Conservation (phyloP, 345 rosid species). For the Durio zibethinus region DNA sequence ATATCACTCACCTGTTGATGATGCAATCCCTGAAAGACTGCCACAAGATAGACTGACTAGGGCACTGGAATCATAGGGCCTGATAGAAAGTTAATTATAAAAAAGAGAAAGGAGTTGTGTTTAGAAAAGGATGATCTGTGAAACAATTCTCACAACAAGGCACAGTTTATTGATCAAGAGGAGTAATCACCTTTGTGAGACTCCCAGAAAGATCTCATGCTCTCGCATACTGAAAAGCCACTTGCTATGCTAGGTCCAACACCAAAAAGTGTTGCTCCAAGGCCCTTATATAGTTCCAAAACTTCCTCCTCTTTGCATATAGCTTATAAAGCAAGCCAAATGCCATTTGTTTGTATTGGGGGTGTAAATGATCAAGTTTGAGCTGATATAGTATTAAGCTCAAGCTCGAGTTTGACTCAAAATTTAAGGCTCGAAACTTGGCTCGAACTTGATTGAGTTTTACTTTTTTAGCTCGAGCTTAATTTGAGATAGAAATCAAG, state of each 20-base stretch:
- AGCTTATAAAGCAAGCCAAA: conserved; percentile 70
- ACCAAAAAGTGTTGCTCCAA: conserved; percentile 88
- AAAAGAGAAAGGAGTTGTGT: not conserved
- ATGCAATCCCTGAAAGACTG: too few relatives aligned
- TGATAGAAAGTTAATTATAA: conserved; percentile 22
- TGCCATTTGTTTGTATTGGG: too few relatives aligned
- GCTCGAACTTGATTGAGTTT: too few relatives aligned
- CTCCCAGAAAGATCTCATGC: conserved; percentile 76
- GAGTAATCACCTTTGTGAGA: conserved; percentile 59
- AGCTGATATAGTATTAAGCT: too few relatives aligned
- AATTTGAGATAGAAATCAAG: too few relatives aligned
- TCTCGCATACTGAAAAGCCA: conserved; percentile 84
- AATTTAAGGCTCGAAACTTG: too few relatives aligned
- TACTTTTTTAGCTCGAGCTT: too few relatives aligned
- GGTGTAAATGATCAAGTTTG: too few relatives aligned
- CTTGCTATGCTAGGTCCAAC: conserved; percentile 95
- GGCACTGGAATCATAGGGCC: conserved; percentile 74
- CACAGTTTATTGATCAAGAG: not conserved
- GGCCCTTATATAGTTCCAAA: conserved; percentile 87
- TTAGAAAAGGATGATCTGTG: not conserved
- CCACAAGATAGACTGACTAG: conserved; percentile 87
- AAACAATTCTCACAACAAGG: not conserved
- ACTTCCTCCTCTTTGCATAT: conserved; percentile 73
- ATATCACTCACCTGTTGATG: conserved; percentile 78
- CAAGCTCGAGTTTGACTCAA: too few relatives aligned